Percentiles rank a stretch among this genome's conserved stretches.
Evolutionary conservation across 2,329 filamentous ascomycete genomes (phyloP).

Genomic region (Neonectria hederae): DNA sequence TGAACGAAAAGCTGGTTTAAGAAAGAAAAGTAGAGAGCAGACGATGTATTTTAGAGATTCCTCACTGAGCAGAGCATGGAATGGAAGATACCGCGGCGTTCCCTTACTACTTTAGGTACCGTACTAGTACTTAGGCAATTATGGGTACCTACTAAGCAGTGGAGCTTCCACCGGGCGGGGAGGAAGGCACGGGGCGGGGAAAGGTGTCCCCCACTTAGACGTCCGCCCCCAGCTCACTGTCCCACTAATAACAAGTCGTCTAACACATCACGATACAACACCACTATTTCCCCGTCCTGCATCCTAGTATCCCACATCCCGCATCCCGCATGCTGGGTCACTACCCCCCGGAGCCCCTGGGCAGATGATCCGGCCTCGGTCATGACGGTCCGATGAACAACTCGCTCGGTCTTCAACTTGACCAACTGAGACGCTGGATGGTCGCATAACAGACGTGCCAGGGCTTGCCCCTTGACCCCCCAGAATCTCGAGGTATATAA

Average conservation of each 20-base stretch:
- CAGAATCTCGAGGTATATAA: slow-evolving; percentile 40
- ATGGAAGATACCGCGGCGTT: too few relatives aligned
- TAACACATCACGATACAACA: slow-evolving; percentile 22
- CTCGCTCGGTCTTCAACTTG: slow-evolving; percentile 20
- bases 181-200: slow-evolving; percentile 29
- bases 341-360: slow-evolving; percentile 32
- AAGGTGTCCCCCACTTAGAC: slow-evolving; percentile 23
- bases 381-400: slow-evolving; percentile 59
- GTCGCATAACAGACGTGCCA: slow-evolving; percentile 19
- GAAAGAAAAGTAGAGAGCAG: neutral
- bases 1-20: neutral
- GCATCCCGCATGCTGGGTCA: slow-evolving; percentile 7
- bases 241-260: slow-evolving; percentile 4
- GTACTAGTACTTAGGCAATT: neutral
- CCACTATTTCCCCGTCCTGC: slow-evolving; percentile 7
- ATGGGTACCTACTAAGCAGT: neutral
- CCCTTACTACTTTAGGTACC: too few relatives aligned
- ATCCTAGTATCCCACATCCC: slow-evolving; percentile 10
- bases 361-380: slow-evolving; percentile 54
- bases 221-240: slow-evolving; percentile 21
- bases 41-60: too few relatives aligned
- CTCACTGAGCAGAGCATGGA: neutral
- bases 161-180: neutral
- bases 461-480: slow-evolving; percentile 16
- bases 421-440: slow-evolving; percentile 29